Evolutionary conservation across 2,329 filamentous ascomycete genomes (phyloP).

Genomic region (Periconia sp.): DNA sequence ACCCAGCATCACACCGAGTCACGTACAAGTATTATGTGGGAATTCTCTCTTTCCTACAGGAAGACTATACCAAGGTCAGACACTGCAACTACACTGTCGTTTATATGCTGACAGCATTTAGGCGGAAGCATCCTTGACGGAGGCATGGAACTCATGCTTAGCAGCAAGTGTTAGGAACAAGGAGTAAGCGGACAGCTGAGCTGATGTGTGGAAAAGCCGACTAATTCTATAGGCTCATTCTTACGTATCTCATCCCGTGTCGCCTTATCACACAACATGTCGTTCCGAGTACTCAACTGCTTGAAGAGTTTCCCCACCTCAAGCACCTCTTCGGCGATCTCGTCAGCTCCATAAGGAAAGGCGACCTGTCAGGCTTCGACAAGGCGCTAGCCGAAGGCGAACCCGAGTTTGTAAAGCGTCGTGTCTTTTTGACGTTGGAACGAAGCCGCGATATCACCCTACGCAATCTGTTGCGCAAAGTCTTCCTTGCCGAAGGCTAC

Average conservation of each 20-base stretch:
- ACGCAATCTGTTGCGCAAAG: slow-evolving; percentile 89
- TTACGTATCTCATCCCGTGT: slow-evolving; percentile 94
- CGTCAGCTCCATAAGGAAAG: slow-evolving; percentile 77
- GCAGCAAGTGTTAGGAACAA: slow-evolving; percentile 74
- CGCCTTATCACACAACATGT: slow-evolving; percentile 86
- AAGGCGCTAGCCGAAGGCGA: slow-evolving; percentile 79
- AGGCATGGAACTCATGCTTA: slow-evolving; percentile 84
- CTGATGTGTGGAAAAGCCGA: too few relatives aligned
- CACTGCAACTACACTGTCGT: neutral
- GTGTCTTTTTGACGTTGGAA: slow-evolving; percentile 94
- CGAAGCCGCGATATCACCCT: slow-evolving; percentile 89
- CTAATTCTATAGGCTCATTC: slow-evolving; percentile 85
- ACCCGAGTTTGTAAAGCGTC: slow-evolving; percentile 89
- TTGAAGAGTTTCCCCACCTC: slow-evolving; percentile 77
- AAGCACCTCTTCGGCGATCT: slow-evolving; percentile 81
- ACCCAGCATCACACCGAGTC: slow-evolving; percentile 88
- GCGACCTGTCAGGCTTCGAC: slow-evolving; percentile 85
- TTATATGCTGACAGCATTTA: slow-evolving; percentile 23
- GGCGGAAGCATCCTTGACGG: slow-evolving; percentile 64
- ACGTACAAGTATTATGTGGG: slow-evolving; percentile 97
- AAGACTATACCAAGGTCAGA: slow-evolving; percentile 80
- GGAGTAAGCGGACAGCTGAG: slow-evolving; percentile 67
- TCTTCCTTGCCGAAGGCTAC: slow-evolving; percentile 84
- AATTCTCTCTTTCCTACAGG: slow-evolving; percentile 90
- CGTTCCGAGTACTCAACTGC: slow-evolving; percentile 74